Base-by-base conservation (phyloP, 139 green algal species). In the Diplosphaera chodatii region DNA sequence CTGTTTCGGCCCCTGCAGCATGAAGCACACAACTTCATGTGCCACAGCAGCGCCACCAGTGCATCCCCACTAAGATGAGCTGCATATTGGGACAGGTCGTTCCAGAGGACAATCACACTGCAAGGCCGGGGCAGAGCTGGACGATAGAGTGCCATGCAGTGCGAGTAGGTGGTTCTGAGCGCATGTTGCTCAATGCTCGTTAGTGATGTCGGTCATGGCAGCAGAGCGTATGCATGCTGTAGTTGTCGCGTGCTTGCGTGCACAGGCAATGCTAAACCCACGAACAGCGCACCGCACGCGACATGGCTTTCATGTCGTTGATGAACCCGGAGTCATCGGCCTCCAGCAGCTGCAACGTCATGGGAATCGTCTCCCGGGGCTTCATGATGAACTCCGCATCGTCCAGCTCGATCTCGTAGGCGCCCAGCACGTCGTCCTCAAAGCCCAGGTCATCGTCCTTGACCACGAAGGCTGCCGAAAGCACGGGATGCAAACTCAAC, bases 361-460 rank as follows among this genome's bases (percentile, higher is more conserved):
- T 10, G 16, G 56, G 68, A 1, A 73, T 33, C 5, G 67, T 23
- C 30, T 66, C 32, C 28, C 68, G 40, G 28, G 68, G 67, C n/a
- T 74, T 59, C 40, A 55, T 40, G 15, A 80, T 76, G 62, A 82
- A 82, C 25, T 78, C 76, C 20, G 76, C 78, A 20, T 75, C 66
- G 29, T 76, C 65, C 70, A 77, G 40, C 10, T 59, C n/a, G 16
- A 86, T 21, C 28, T 80, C 31, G 4, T 30, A 41, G 1, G 75
- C 68, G 25, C 76, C 80, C 63, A 75, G 32, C 33, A 77, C 77
- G 22, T 82, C 74, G 64, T 85, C 80, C 0, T 66, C 66, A 32
- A 77, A 72, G 64, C 41, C 59, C 70, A 80, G 40, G n/a, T 78
- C 67, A 25, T 86, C 71, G 37, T 82, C 77, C 64, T 79, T 76